Evolutionary conservation across 2,329 filamentous ascomycete species (phyloP).

Genomic region (Pestalotiopsis sp.): DNA sequence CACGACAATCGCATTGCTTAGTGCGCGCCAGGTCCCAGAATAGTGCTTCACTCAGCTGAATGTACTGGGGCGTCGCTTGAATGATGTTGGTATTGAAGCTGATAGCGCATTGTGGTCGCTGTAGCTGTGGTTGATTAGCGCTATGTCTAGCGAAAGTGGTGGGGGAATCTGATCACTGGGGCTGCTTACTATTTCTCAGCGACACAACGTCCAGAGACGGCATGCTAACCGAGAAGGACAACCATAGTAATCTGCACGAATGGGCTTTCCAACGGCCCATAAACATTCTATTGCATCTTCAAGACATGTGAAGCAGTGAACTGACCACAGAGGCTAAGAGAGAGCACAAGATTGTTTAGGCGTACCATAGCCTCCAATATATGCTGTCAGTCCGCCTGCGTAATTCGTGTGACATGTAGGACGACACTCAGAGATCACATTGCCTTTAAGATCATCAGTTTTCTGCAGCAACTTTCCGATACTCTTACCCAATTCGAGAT

Average conservation of each 20-base stretch:
- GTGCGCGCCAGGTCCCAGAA: neutral
- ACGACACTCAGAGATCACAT: neutral
- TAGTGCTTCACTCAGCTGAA: conserved; percentile 5
- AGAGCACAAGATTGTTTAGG: neutral
- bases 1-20: neutral
- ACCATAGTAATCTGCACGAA: neutral
- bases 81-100: neutral
- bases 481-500: neutral
- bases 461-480: neutral
- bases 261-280: neutral
- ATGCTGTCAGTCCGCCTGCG: neutral
- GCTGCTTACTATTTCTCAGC: conserved; percentile 7
- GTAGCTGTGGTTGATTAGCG: neutral
- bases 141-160: neutral
- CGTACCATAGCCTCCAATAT: neutral
- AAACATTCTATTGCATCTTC: neutral
- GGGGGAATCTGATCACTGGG: neutral
- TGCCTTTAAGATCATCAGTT: neutral
- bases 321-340: neutral
- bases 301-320: neutral
- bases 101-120: neutral
- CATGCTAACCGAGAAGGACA: neutral
- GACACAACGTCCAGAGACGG: neutral
- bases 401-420: neutral
- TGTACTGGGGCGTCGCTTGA: neutral